Base-by-base conservation (phyloP, 805 yeast species). In the Candida namnaoensis region DNA sequence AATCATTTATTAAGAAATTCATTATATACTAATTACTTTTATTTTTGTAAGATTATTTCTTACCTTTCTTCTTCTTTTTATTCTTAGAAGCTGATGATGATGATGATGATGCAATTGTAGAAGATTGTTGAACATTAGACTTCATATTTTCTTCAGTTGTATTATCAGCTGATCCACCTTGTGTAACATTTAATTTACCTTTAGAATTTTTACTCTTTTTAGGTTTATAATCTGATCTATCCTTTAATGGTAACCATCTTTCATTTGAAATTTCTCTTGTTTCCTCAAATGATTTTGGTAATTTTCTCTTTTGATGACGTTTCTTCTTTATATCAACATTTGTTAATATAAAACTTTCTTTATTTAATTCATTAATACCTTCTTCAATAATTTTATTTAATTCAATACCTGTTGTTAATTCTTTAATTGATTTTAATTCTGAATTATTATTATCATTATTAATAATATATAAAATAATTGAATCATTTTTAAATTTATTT, bases 251-350 rank as follows among this genome's bases (percentile, higher is more conserved):
- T 88, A 74, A 60, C 98, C 77, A 57, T 90, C 95, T 57, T 80
- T 83, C 71, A 84, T 52, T 23, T 96, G 95, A 39, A 91, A 90
- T 64, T 97, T 81, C 61, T 90, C 97, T 60, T 5, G 48, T 54
- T 38, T 61, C 57, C 38, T 65, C 80, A 62, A 47, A 75, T 50
- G 51, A 50, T 44, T 59, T 60, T n/a, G 74, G 70, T 14, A 62
- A 49, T 45, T 59, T 65, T 40, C 55, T 58, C 41, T 58, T 60
- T 38, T 60, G 58, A 34, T 57, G 53, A 12, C 52, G 60, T 43
- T 61, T 53, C 46, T 58, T 66, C 49, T 65, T 62, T 6, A 48
- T 56, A 32, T 42, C 32, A 4, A 12, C n/a, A 26, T n/a, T n/a
- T n/a, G n/a, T n/a, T n/a, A n/a, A n/a, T n/a, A 45, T 39, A 2